Conservation (phyloP, 768 basidiomycete genomes). For the Podaxis pistillaris region DNA sequence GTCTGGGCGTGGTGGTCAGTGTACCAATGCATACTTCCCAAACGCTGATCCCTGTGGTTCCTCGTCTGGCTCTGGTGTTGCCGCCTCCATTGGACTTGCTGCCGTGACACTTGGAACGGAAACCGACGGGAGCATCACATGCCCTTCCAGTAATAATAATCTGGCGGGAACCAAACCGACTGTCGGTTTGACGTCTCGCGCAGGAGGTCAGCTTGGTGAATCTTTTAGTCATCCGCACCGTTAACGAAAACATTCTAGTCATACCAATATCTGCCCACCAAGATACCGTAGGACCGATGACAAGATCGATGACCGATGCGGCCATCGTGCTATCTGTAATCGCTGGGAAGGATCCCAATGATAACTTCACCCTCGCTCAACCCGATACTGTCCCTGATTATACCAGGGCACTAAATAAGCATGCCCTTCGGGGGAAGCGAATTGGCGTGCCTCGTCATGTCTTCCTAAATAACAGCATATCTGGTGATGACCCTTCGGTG, state of each 20-base stretch:
- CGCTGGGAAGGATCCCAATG: conserved; percentile 52
- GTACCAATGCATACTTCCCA: conserved; percentile 48
- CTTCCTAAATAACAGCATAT: conserved; percentile 32
- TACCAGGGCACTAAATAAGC: conserved; percentile 45
- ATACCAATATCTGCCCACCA: conserved; percentile 57
- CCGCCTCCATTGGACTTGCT: conserved; percentile 50
- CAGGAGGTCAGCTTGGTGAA: conserved; percentile 41
- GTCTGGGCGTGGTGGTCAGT: conserved; percentile 58
- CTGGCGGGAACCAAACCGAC: conserved; percentile 61
- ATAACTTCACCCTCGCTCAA: conserved; percentile 53
- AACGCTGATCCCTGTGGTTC: conserved; percentile 56
- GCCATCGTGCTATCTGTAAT: conserved; percentile 57
- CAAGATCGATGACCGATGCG: conserved; percentile 51
- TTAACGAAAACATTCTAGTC: conserved; percentile 31
- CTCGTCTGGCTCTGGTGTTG: conserved; percentile 57
- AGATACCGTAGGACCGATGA: conserved; percentile 59
- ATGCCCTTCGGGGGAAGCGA: conserved; percentile 48
- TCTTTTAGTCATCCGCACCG: not conserved
- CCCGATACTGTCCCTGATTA: conserved; percentile 54
- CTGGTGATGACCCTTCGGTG: conserved; percentile 34
- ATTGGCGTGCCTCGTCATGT: conserved; percentile 51
- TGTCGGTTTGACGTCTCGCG: conserved; percentile 56
- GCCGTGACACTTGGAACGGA: conserved; percentile 48
- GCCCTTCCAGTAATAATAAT: conserved; percentile 51
- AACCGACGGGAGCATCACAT: conserved; percentile 55